Percentiles rank a stretch among this genome's conserved stretches.
These are phyloP conservation scores for Ramichloridium luteum DNA, from an alignment of 2,329 filamentous ascomycete genomes.

Conservation along the genomic window DNA sequence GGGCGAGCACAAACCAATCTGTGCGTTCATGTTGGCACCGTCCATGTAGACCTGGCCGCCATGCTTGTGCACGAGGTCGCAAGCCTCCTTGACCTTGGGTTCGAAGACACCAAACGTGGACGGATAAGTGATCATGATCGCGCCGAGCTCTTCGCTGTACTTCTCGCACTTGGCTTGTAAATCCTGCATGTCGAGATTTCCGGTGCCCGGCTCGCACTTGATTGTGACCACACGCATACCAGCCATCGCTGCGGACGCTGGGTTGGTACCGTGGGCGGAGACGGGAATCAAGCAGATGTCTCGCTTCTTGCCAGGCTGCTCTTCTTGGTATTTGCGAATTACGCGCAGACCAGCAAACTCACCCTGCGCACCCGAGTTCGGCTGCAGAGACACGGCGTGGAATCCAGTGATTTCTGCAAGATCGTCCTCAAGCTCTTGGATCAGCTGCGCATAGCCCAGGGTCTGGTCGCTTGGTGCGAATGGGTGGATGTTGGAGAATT, in stretches of 20 bases:
- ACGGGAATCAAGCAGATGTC: slow-evolving; percentile 92
- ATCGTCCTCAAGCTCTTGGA: slow-evolving; percentile 61
- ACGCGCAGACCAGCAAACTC: slow-evolving; percentile 84
- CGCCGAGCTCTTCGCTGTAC: slow-evolving; percentile 71
- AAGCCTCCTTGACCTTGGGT: slow-evolving; percentile 73
- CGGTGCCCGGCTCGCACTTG: slow-evolving; percentile 78
- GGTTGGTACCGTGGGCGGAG: slow-evolving; percentile 91
- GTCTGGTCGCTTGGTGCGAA: slow-evolving; percentile 55
- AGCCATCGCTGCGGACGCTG: slow-evolving; percentile 87
- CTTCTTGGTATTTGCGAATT: slow-evolving; percentile 73
- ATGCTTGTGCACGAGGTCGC: slow-evolving; percentile 70
- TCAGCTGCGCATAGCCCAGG: slow-evolving; percentile 57
- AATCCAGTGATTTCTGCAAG: slow-evolving; percentile 78
- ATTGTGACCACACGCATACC: slow-evolving; percentile 88
- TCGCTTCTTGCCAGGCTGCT: slow-evolving; percentile 54
- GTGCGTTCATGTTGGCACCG: slow-evolving; percentile 95
- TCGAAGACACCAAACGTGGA: slow-evolving; percentile 94
- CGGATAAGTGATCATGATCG: slow-evolving; percentile 95
- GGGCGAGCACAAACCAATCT: slow-evolving; percentile 88
- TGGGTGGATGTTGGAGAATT: slow-evolving; percentile 71
- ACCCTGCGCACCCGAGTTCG: slow-evolving; percentile 91
- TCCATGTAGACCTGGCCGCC: slow-evolving; percentile 98
- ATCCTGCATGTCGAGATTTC: slow-evolving; percentile 79
- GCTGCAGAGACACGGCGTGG: slow-evolving; percentile 78
- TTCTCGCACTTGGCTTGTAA: slow-evolving; percentile 80